Evolutionary conservation across 495 filamentous ascomycete species (phyloP).

Genomic region (Xylaria bambusicola): DNA sequence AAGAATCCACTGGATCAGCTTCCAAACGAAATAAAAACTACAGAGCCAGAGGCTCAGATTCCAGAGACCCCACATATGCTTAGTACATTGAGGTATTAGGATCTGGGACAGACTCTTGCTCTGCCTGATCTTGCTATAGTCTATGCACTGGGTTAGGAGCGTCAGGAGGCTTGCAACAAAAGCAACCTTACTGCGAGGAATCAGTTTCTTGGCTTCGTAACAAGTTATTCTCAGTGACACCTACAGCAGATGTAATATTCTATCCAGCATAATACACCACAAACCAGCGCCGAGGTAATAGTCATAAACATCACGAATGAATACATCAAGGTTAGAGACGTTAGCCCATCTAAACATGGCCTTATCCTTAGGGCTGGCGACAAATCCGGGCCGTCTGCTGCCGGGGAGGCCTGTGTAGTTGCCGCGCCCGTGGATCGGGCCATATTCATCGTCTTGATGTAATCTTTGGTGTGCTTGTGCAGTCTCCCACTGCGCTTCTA

Average conservation of each 20-base stretch:
- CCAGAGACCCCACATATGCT: conserved; percentile 78
- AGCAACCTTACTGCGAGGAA: conserved; percentile 48
- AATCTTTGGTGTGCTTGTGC: conserved; percentile 62
- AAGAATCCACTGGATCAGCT: conserved; percentile 71
- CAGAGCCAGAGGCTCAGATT: conserved; percentile 84
- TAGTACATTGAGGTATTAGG: conserved; percentile 77
- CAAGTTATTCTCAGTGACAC: conserved; percentile 28
- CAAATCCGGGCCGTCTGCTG: conserved; percentile 39
- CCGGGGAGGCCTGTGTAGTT: conserved; percentile 21
- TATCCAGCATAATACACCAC: conserved; percentile 80
- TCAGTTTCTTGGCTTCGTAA: conserved; percentile 21
- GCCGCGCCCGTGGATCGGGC: conserved; percentile 35
- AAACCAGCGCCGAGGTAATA: conserved; percentile 87
- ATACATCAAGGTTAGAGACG: conserved; percentile 86
- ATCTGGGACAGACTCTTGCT: conserved; percentile 78
- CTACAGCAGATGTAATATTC: conserved; percentile 73
- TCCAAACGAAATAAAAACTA: conserved; percentile 84
- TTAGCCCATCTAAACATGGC: conserved; percentile 97
- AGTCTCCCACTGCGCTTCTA: conserved; percentile 68
- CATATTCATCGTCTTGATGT: conserved; percentile 48
- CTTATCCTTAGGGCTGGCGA: conserved; percentile 70
- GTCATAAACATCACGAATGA: conserved; percentile 85
- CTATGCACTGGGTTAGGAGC: conserved; percentile 84
- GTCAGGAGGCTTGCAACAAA: conserved; percentile 86
- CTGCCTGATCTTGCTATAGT: conserved; percentile 73